Evolutionary conservation across 2,329 filamentous ascomycete species (phyloP), one percentile per base, ranked within the genome.

Genomic region (Emericellopsis cladophorae): DNA sequence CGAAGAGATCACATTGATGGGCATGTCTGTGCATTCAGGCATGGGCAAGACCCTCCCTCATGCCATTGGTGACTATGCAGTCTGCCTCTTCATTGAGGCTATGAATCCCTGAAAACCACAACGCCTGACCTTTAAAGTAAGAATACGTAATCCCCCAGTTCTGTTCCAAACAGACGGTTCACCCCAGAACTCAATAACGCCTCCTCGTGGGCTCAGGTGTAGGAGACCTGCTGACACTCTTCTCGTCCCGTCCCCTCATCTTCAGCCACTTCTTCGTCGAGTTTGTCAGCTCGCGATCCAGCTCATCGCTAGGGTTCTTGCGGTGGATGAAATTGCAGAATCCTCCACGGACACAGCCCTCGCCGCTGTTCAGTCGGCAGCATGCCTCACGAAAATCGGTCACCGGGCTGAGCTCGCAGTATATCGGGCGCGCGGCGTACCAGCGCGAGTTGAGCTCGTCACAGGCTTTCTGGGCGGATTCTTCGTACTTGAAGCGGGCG

Each of bases 321-420:
- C 92, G 78, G 61, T 98, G 92, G 49, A 98, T 98, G 62, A 98
- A 98, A 64, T 98, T 98, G 74, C 92, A 98, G 70, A 96, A 96
- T 26, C 92, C 92, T 47, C 89, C 92, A 49, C 92, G 76, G 35
- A 95, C 88, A 64, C 92, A 98, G 36, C 92, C 92, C 63, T 96
- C 92, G 46, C 92, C 92, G 32, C 77, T 84, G 57, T 98, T 98
- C 22, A 96, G 72, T 41, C 92, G 77, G 65, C 92, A 98, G 62
- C 92, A 98, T 15, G 92, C 92, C 69, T 98, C 92, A 59, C 92
- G 76, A 64, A 98, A 98, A 66, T 98, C 92, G 48, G 92, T 98
- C 42, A 98, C 92, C 51, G 92, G 92, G 40, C 81, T 89, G 42
- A 98, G 70, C 66, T 98, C 92, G 77, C 90, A 95, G 71, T 98